Base-by-base conservation (phyloP, 2,329 filamentous ascomycete species). In the Cordyceps pruinosa region DNA sequence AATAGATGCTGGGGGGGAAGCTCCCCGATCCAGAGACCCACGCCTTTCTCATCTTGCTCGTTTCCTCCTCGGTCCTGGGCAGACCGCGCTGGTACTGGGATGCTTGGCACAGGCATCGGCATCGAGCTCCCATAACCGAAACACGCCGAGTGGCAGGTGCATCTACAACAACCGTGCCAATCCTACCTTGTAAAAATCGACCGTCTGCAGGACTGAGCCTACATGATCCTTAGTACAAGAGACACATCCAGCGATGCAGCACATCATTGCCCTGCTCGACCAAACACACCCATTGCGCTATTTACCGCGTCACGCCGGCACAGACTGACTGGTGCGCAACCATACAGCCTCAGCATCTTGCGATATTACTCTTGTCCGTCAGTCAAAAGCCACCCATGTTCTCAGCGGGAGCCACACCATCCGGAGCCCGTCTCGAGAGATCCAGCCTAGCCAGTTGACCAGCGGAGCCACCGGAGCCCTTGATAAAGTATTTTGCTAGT, bases 91-190 rank as follows among this genome's bases (percentile, higher is more conserved):
- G 25, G 17, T 26, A 6, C 25, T 39, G 32, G 25, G 23, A 13
- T 26, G 7, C 25, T 39, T 42, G 25, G 23, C 19, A 28, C 44
- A 47, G 34, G 41, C 32, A 37, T 56, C 44, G 45, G 45, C 53
- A 56, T 48, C 39, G 45, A 21, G 26, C 45, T 48, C 15, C 9
- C 53, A 42, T 56, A 49, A 49, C 53, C 53, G 53, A 56, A 42
- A 49, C 53, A 34, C 45, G 35, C 53, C 53, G 53, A 56, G 45
- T 48, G 44, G 10, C 26, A 56, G 34, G 42, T 48, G 45, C 45
- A 42, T 55, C 52, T 55, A 47, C 34, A 44, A 34, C n/a, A 25
- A 17, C n/a, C 39, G 10, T 45, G 28, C 21, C 23, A 47, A 30
- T 39, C 15, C 6, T 9, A 9, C n/a, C 9, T 23, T 41, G 48